Conservation (phyloP, 805 yeast genomes). For the Ogataea trehaloabstinens region DNA sequence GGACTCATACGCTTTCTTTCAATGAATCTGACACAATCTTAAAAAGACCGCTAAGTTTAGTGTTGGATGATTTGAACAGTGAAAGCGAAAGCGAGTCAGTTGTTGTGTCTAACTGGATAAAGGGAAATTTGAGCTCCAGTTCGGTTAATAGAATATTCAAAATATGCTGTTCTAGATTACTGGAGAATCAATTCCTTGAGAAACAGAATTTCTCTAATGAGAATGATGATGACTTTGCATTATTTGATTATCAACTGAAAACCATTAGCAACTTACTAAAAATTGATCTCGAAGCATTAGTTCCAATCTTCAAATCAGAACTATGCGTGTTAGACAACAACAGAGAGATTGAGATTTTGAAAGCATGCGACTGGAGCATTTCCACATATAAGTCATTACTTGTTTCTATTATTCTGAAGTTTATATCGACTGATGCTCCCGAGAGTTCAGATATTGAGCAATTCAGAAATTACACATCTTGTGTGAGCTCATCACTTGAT, state of each 20-base stretch:
- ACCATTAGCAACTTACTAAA: constrained; percentile 51
- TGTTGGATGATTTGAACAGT: constrained; percentile 60
- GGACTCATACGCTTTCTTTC: constrained; percentile 64
- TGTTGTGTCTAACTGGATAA: constrained; percentile 49
- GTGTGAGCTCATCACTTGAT: constrained; percentile 43
- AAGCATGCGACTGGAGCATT: constrained; percentile 44
- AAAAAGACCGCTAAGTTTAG: constrained; percentile 60
- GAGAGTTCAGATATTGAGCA: constrained; percentile 15
- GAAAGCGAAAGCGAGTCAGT: constrained; percentile 42
- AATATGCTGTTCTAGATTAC: constrained; percentile 51
- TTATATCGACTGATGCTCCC: constrained; percentile 33
- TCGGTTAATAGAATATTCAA: constrained; percentile 60
- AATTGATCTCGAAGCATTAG: constrained; percentile 40
- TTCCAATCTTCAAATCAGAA: constrained; percentile 54
- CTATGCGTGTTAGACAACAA: constrained; percentile 53
- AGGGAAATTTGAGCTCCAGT: constrained; percentile 45
- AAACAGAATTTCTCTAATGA: constrained; percentile 23
- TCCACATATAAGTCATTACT: constrained; percentile 63
- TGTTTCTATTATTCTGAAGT: constrained; percentile 43
- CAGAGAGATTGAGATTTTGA: constrained; percentile 40
- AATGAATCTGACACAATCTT: constrained; percentile 51
- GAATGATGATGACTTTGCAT: constrained; percentile 57
- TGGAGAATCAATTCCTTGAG: constrained; percentile 33
- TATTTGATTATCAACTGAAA: constrained; percentile 60
- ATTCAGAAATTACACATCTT: constrained; percentile 32